phyloP scores from a whole-genome alignment of 106 monocot genomes.

The Dioscorea alata region DNA sequence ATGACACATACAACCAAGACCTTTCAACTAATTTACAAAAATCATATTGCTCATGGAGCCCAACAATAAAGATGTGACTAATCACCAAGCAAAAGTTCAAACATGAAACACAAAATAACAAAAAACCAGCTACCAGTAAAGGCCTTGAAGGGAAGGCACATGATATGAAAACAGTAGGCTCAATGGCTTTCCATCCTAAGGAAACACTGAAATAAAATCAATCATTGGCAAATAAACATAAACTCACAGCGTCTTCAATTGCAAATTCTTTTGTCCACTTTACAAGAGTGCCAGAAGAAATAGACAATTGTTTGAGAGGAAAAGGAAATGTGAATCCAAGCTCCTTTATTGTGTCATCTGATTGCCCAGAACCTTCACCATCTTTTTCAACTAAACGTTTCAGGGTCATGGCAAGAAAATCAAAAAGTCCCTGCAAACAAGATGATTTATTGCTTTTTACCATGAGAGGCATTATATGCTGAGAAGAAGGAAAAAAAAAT shows the following conservation, averaged over 20 bases:
- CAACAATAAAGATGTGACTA: no score
- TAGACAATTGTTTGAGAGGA: constrained; percentile 62
- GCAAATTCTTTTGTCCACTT: constrained; percentile 88
- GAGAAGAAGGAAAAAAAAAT: not conserved
- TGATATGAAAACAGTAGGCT: no score
- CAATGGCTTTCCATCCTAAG: no score
- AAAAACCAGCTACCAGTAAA: no score
- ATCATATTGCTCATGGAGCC: no score
- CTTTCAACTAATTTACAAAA: no score
- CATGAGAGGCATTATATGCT: not conserved
- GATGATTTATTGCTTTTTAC: not conserved
- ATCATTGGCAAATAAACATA: no score
- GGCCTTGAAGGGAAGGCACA: no score
- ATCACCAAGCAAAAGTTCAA: no score
- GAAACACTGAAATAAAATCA: no score
- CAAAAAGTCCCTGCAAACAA: constrained; percentile 48
- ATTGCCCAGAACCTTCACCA: constrained; percentile 7
- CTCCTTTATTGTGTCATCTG: constrained; percentile 24
- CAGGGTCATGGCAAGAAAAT: constrained; percentile 44
- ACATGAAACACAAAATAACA: no score
- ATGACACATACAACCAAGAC: no score
- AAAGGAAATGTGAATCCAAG: constrained; percentile 90
- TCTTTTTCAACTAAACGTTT: constrained; percentile 41
- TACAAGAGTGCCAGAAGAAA: constrained; percentile 69
- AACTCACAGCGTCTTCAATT: constrained; percentile 57